Base-by-base conservation (phyloP, 345 rosid genomes). In the Dipteronia sinensis region DNA sequence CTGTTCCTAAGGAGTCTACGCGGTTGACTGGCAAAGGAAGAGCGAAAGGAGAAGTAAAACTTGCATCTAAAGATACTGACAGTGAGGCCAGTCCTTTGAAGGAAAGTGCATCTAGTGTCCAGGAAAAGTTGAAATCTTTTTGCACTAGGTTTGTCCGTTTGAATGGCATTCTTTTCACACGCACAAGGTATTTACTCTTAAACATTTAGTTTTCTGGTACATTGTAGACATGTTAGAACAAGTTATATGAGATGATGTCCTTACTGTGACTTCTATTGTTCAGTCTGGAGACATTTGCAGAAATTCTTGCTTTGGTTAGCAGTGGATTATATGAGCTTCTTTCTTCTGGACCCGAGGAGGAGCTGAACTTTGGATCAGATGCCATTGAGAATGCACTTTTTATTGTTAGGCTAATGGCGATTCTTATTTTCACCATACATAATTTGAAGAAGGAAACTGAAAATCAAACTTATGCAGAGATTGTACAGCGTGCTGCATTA, bases 131-230 rank as follows among this genome's bases (percentile, higher is more conserved):
- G 58, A 96, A 87, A 84, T 82, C 90, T 6, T 92, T 96, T 49
- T 90, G 97, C 84, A 88, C 84, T 69, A 86, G 91, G 27, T 92
- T 96, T 90, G 94, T 94, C 68, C 97, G 97, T 58, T 83, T 94
- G 65, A 94, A 92, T 78, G 99, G 98, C 73, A 90, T 96, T 85
- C 93, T 96, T 29, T 96, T 96, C 77, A 94, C 99, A n/a, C 89
- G 91, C 72, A 92, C 97, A 73, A 96, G 99, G 99, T 96, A 85
- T 53, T 56, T 44, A 69, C 40, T 72, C 69, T 40, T 19, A 19
- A 49, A 2, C 17, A 27, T 27, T 78, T 53, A 3, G 9, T 10
- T 10, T 8, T 70, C 78, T 29, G 10, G 51, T 61, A 23, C 66
- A 27, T 84, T 76, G 29, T 63, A 42, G 22, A 16, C 23, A 47